Percentiles rank a stretch among this genome's conserved stretches.
Evolutionary conservation across 345 rosid species (phyloP).

Genomic region (Viola odorata): DNA sequence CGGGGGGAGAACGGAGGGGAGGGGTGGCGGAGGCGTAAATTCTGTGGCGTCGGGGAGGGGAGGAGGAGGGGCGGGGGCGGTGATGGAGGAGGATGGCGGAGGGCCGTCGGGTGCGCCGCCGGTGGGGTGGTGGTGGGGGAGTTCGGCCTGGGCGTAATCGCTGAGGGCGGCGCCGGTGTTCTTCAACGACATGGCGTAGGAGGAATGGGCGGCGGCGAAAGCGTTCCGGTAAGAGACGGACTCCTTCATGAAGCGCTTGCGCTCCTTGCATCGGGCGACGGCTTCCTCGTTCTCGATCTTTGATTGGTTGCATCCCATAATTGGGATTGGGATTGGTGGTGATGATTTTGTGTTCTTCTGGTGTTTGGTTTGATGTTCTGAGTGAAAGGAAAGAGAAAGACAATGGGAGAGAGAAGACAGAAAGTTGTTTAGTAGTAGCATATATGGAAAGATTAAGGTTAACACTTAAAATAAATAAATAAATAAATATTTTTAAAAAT

Average conservation of each 20-base stretch:
- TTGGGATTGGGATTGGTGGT: too few species aligned
- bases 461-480: too few species aligned
- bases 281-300: slow-evolving; percentile 97
- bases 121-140: slow-evolving; percentile 19
- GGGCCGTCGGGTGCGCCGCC: slow-evolving; percentile 1
- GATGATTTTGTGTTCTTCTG: too few species aligned
- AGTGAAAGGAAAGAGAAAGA: too few species aligned
- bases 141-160: slow-evolving; percentile 74
- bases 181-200: slow-evolving; percentile 69
- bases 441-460: too few species aligned
- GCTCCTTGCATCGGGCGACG: slow-evolving; percentile 70
- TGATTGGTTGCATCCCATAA: slow-evolving; percentile 83
- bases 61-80: slow-evolving; percentile 16
- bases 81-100: neutral
- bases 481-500: too few species aligned
- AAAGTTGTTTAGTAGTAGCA: too few species aligned
- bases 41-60: slow-evolving; percentile 7
- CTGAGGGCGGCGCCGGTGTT: slow-evolving; percentile 94
- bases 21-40: slow-evolving; percentile 44
- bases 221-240: slow-evolving; percentile 77
- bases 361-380: too few species aligned
- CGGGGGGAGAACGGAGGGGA: slow-evolving; percentile 15
- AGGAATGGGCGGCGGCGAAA: slow-evolving; percentile 93
- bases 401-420: too few species aligned
- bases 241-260: slow-evolving; percentile 64